Base-by-base conservation (phyloP, 2,329 filamentous ascomycete species). In the Xylaria sp. region DNA sequence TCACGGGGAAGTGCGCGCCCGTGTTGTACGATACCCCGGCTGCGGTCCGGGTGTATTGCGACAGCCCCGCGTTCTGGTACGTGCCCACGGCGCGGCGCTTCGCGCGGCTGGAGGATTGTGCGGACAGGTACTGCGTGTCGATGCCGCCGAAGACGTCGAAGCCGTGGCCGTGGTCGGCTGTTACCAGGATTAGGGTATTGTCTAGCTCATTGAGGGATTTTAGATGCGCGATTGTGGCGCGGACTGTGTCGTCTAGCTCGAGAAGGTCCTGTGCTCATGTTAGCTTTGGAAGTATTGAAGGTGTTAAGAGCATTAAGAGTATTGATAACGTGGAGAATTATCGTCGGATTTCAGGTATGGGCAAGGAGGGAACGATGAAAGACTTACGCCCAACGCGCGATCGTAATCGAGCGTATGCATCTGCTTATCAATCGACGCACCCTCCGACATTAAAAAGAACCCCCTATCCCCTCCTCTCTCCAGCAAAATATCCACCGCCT, bases 321-420 rank as follows among this genome's bases (percentile, higher is more conserved):
- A 3, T 34, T 25, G 25, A 25, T 3, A 25, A 25, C 25, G 25
- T 34, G 10, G 28, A 31, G 28, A 52, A 6, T 7, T 12, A 50
- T 46, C 48, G 4, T 25, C 6, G 20, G 2, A 25, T 25, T n/a
- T 8, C 18, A n/a, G 1, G 18, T 18, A 18, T 5, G 15, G 41
- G 10, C 13, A 13, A 31, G 10, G 34, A 34, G 28, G 18, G 15
- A 60, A 7, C 6, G 25, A 34, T 5, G n/a, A 66, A 44, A 2
- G n/a, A 66, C 66, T 57, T 69, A 69, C 66, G 64, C 92, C 93
- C 0, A 97, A 89, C 0, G 93, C 92, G 63, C 93, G 92, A 81
- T 96, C 92, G 79, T 96, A 96, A 82, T 96, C 93, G 23, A 96
- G 87, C 1, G 84, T 80, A 82, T 97, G 93, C 93, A 97, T 96